Base-by-base conservation (phyloP, 2,329 filamentous ascomycete species). In the Curvularia lunata region DNA sequence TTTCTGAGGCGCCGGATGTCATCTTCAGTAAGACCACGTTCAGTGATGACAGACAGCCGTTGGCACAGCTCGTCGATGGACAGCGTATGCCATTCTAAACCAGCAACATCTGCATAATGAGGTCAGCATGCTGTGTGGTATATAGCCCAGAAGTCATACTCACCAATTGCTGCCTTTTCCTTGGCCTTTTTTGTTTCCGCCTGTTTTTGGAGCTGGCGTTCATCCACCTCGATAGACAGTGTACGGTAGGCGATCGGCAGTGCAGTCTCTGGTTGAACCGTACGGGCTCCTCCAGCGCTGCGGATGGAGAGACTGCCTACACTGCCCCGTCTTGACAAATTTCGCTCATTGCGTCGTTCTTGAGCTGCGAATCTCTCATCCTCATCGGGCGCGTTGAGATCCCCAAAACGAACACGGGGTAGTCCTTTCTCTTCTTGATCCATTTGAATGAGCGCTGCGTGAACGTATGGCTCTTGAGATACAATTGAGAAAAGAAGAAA, bases 1-100 rank as follows among this genome's bases (percentile, higher is more conserved):
- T 79, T 79, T 6, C 85, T 71, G 37, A 85, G 83, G 23, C 83
- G 80, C 38, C 81, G 77, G 48, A 83, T 82, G 67, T 88, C 84
- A 10, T 87, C 82, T 5, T 73, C 67, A 0, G 87, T 88, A 1
- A 92, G 82, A 49, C 89, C 89, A 51, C 83, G 77, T 1, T 74
- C 75, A 13, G 80, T 70, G 13, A 86, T 87, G 5, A 83, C 85
- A 1, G 82, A 81, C 32, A 90, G 82, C 25, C 87, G 84, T 27
- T 81, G 80, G 56, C 84, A 81, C n/a, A 90, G 78, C 56, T 89
- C 85, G 6, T 85, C 79, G 12, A 81, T 68, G 0, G 84, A 73
- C 10, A 90, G 77, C 0, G 78, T 85, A 72, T 92, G 89, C 87
- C 89, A 90, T 67, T 91, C 86, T 48, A 91, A 80, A 56, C 83